A percentile compares a stretch with the other conserved stretches of the same genome.
phyloP scores from a whole-genome alignment of 208 protist genomes.

The Leptomonas pyrrhocoris region DNA sequence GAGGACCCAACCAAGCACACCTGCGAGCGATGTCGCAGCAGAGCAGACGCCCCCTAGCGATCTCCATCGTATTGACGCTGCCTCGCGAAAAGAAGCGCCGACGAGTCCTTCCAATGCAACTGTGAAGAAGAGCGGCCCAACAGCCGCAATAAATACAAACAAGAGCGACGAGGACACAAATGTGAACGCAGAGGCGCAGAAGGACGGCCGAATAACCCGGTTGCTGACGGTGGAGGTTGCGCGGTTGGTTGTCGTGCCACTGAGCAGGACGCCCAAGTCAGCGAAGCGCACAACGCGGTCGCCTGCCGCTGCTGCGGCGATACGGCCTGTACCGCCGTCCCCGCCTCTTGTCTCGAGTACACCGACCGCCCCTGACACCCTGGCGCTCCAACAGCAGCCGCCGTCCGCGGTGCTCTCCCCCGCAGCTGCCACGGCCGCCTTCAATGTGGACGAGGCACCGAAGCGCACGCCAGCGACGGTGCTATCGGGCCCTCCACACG shows the following conservation, averaged over 20 bases:
- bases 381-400: not conserved
- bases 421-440: not conserved
- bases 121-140: no score
- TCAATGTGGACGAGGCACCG: not conserved
- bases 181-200: not conserved
- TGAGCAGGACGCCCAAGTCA: not conserved
- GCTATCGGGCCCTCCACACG: not conserved
- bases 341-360: not conserved
- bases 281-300: not conserved
- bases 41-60: no score
- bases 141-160: not conserved
- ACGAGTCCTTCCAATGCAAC: no score
- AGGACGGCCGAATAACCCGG: not conserved
- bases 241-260: not conserved
- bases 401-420: not conserved
- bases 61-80: no score
- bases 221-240: slow-evolving; percentile 1
- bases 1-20: not conserved
- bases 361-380: not conserved
- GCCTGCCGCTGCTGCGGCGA: not conserved
- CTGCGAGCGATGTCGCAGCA: no score
- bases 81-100: no score
- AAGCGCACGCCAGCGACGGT: not conserved
- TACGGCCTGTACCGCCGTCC: not conserved
- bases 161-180: not conserved